Evolutionary conservation across 805 yeast species (phyloP), one percentile per base, ranked within the genome.

Genomic region (Torulaspora microellipsoides): DNA sequence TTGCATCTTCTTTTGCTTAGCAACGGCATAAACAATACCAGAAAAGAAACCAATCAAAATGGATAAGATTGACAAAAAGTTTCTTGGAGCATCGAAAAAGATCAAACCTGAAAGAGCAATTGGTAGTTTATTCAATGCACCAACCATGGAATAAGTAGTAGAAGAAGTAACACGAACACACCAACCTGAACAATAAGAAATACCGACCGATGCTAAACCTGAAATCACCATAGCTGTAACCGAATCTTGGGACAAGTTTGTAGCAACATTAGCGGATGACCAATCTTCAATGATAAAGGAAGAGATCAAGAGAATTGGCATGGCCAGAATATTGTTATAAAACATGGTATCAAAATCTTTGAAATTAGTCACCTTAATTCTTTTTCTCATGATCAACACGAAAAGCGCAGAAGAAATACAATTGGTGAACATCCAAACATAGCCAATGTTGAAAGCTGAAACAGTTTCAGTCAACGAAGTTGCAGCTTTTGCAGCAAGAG

Each of bases 161-260:
- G 98, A 90, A 15, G 97, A 88, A 34, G 99, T 93, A 52, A 93
- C 98, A 73, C 99, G 87, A 54, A 93, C 95, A 79, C 99, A 93
- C 99, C 99, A 93, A 49, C 97, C 99, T 10, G 98, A 89, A 70
- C 96, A 88, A 79, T 93, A 93, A 35, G 98, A 91, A 66, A 93
- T 93, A 72, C 95, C 97, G 42, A 93, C 95, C 27, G 97, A 84
- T 35, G 95, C 83, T 56, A 86, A 78, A 68, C 99, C 99, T 30
- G 96, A 87, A 63, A 91, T 77, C 51, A 93, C 60, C 96, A 93
- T 90, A 35, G 82, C 68, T 51, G 88, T 75, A 46, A 87, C 77
- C 34, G 91, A 76, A 51, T 72, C 67, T 65, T 90, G 78, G 56
- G 77, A 72, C 81, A 93, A 87, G 77, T 90, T 91, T 43, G 62